Evolutionary conservation across 2,329 filamentous ascomycete species (phyloP).

Genomic region (Aureobasidium melanogenum): DNA sequence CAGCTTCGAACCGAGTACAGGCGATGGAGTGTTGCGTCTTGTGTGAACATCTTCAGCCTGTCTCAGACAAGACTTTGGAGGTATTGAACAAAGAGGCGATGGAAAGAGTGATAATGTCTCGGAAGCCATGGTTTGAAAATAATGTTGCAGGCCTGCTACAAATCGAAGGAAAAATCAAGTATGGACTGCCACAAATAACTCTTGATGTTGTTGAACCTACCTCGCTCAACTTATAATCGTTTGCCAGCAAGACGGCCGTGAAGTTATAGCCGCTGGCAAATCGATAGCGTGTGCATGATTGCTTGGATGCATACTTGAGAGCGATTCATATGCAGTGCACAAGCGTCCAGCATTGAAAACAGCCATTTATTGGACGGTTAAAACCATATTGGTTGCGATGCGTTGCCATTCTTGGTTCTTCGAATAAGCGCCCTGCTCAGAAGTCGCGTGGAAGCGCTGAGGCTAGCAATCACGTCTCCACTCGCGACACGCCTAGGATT

Average conservation of each 20-base stretch:
- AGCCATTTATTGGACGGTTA: not conserved
- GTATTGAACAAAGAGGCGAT: not conserved
- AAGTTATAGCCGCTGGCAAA: not conserved
- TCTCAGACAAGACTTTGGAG: slow-evolving; percentile 11
- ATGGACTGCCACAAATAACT: not conserved
- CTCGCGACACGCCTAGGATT: too few relatives aligned
- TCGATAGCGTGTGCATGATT: slow-evolving; percentile 1
- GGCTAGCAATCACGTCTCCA: not conserved
- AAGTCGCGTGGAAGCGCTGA: not conserved
- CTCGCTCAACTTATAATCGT: not conserved
- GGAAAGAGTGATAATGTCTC: slow-evolving; percentile 10
- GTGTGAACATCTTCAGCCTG: not conserved
- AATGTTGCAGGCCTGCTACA: not conserved
- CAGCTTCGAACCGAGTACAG: not conserved
- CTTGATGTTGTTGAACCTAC: not conserved
- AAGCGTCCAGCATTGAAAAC: not conserved
- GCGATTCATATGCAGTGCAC: not conserved
- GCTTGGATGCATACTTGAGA: not conserved
- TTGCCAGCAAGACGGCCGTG: not conserved
- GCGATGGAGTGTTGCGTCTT: not conserved
- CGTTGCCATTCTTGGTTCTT: not conserved
- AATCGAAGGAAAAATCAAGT: not conserved
- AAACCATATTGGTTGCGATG: not conserved
- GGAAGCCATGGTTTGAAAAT: not conserved
- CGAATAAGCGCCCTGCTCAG: not conserved